Evolutionary conservation across 371 early-diverging fungal species (phyloP).

Genomic region (Lichtheimia ramosa): DNA sequence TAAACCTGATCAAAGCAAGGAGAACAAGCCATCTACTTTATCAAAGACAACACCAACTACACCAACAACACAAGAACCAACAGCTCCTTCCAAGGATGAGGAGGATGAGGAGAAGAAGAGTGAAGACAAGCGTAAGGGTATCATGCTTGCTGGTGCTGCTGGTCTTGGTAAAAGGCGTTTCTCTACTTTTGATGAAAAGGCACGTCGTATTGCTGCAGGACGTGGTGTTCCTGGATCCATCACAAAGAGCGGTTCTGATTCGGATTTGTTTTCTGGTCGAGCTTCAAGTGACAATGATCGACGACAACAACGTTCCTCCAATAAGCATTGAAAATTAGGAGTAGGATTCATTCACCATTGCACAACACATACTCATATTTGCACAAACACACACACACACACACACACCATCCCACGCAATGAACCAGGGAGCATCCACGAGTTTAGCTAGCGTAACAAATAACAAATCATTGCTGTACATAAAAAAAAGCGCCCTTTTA

Average conservation of each 20-base stretch:
- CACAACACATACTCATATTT: no score
- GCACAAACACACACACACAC: no score
- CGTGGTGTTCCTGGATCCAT: background rate
- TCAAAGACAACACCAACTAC: background rate
- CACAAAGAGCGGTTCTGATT: slow-evolving; percentile 17
- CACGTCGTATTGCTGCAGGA: background rate
- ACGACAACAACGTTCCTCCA: slow-evolving; percentile 2
- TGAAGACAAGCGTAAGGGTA: slow-evolving; percentile 12
- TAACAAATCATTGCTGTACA: background rate
- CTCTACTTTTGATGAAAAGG: slow-evolving; percentile 16
- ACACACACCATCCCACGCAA: no score
- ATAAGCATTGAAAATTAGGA: no score
- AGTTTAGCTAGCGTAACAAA: background rate
- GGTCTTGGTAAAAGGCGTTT: slow-evolving; percentile 22
- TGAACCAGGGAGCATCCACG: no score
- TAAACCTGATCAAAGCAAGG: slow-evolving; percentile 7
- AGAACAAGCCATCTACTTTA: background rate
- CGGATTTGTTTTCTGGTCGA: slow-evolving; percentile 5
- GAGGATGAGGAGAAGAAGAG: slow-evolving; percentile 1
- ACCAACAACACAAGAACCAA: background rate
- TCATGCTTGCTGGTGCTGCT: slow-evolving; percentile 24
- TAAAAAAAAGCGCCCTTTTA: background rate
- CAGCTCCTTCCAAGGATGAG: slow-evolving; percentile 1
- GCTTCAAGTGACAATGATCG: slow-evolving; percentile 7
- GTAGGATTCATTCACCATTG: no score